Evolutionary conservation across 306 rosid genomes (phyloP), one percentile per base, ranked within the genome.

Genomic region (Malus orientalis): DNA sequence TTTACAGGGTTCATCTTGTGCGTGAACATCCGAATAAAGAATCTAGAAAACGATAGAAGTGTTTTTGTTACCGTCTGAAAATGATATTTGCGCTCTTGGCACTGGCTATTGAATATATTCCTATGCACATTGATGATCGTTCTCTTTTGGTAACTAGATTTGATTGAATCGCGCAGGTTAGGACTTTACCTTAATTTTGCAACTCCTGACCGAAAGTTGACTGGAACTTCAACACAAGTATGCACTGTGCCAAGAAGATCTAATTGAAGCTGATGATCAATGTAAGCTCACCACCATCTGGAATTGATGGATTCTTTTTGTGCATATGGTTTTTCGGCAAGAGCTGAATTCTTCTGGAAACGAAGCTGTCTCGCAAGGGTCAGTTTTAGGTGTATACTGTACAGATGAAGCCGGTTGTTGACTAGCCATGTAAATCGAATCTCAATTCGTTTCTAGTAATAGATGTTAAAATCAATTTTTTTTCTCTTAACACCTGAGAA

Each of bases 331-430:
- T 73, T 77, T 70, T 66, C 62, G 65, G 65, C 67, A 22, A 71
- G 78, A 78, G 79, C 62, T 82, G 76, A 77, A 74, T 81, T 80
- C 81, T 74, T 81, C 64, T 62, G 74, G 81, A 83, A 76, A 83
- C 42, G 71, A 29, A 47, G 77, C 79, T 60, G 58, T 79, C 70
- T 62, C 20, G 11, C 62, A 78, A 83, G 81, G 83, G 73, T 80
- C 86, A 75, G 73, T 51, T 70, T 82, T 81, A 69, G 70, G 79
- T 79, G 82, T 84, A 60, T 76, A 64, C 81, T 86, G 93, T 86
- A 88, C 83, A 89, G 91, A 74, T 53, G 74, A 49, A 71, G 79
- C 71, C 79, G 29, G 69, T 74, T 64, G 67, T 74, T 78, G 84
- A 72, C 66, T 72, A 54, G 73, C 63, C 73, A 58, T 81, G 81